phyloP scores from a whole-genome alignment of 352 stramenopile genomes.

The Phytophthora ohioensis region DNA sequence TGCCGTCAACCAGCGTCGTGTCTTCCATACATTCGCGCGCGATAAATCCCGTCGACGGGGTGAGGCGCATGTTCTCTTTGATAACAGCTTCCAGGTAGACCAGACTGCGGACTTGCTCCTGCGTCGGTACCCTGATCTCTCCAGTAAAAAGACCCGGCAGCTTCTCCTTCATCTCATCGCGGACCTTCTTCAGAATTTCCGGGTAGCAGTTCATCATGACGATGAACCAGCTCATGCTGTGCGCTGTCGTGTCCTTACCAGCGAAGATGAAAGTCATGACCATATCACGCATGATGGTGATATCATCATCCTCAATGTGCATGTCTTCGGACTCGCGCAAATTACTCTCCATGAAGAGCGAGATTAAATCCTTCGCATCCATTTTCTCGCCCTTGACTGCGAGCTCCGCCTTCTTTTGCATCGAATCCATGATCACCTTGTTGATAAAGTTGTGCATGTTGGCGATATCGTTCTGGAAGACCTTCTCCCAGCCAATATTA shows the following conservation, averaged over 20 bases:
- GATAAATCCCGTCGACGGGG: conserved; percentile 62
- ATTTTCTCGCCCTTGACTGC: conserved; percentile 51
- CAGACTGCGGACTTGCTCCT: conserved; percentile 55
- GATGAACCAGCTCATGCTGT: conserved; percentile 69
- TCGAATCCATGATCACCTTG: conserved; percentile 55
- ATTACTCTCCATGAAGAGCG: conserved; percentile 50
- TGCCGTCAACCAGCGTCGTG: conserved; percentile 42
- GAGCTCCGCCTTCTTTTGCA: conserved; percentile 52
- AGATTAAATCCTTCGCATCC: conserved; percentile 54
- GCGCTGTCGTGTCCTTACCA: conserved; percentile 71
- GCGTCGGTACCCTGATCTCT: conserved; percentile 39
- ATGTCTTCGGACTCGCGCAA: conserved; percentile 30
- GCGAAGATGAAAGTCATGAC: conserved; percentile 79
- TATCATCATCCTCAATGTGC: conserved; percentile 35
- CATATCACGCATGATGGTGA: conserved; percentile 67
- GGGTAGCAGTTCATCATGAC: conserved; percentile 68
- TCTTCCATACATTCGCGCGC: conserved; percentile 50
- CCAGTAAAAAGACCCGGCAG: conserved; percentile 38
- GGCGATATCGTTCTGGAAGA: conserved; percentile 43
- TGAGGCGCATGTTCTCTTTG: conserved; percentile 69
- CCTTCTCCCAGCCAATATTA: conserved; percentile 49
- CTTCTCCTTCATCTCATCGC: conserved; percentile 56
- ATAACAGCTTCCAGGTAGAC: conserved; percentile 68
- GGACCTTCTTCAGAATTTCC: conserved; percentile 55
- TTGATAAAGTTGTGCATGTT: conserved; percentile 54